A percentile compares a stretch with the other conserved stretches of the same genome.
These are phyloP conservation scores for Neurospora hispaniola DNA, from an alignment of 495 filamentous ascomycete species.

Conservation along the genomic window DNA sequence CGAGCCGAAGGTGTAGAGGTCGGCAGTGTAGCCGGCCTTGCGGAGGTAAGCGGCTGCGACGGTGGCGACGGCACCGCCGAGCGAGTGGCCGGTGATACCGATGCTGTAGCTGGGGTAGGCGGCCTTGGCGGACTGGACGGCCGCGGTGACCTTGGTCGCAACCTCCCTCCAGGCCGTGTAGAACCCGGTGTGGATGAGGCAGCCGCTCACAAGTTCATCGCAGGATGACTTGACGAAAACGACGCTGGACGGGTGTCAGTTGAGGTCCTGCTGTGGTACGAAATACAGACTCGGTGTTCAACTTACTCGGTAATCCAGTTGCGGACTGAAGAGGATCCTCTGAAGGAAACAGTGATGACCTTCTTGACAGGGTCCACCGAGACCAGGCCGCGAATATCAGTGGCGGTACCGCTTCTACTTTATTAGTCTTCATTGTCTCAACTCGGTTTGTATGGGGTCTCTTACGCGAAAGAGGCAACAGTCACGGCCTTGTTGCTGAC, in stretches of 20 bases:
- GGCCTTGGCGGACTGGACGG: conserved; percentile 16
- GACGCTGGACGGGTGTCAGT: conserved; percentile 14
- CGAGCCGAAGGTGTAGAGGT: conserved; percentile 54
- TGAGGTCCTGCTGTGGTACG: neutral
- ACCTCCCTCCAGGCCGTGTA: conserved; percentile 27
- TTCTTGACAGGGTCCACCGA: conserved; percentile 51
- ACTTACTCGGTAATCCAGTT: conserved; percentile 60
- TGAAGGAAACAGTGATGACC: conserved; percentile 58
- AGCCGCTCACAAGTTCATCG: conserved; percentile 19
- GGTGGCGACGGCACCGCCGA: conserved; percentile 55
- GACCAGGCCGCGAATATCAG: conserved; percentile 62
- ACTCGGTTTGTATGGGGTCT: neutral
- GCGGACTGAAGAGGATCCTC: conserved; percentile 49
- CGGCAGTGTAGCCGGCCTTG: conserved; percentile 30
- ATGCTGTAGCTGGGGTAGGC: conserved; percentile 42
- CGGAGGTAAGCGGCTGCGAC: conserved; percentile 50
- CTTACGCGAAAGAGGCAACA: conserved; percentile 52
- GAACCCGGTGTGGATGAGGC: conserved; percentile 32
- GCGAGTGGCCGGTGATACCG: conserved; percentile 55
- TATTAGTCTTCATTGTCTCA: neutral
- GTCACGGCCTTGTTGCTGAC: conserved; percentile 43
- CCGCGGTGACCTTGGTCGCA: conserved; percentile 7
- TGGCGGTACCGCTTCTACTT: conserved; percentile 41
- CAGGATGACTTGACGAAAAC: conserved; percentile 22
- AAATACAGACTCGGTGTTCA: conserved; percentile 13